Evolutionary conservation across 441 rosid species (phyloP).

Genomic region (Rhodomyrtus psidioides): DNA sequence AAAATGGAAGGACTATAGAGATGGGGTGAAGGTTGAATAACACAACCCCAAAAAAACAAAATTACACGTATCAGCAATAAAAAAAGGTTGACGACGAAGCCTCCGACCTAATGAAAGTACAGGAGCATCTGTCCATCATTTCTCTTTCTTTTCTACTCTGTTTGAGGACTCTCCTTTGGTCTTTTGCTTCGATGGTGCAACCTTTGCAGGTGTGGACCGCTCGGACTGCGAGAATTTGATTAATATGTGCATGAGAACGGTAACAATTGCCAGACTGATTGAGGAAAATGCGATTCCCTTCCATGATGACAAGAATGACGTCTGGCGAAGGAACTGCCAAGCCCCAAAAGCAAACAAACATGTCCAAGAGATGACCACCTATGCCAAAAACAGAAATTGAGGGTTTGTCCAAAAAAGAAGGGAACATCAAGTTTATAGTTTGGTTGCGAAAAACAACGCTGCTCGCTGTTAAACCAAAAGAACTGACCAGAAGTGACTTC

Average conservation of each 20-base stretch:
- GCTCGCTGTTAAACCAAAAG: not conserved
- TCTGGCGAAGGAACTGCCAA: slow-evolving; percentile 70
- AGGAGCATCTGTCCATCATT: slow-evolving; percentile 3
- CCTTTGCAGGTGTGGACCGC: slow-evolving; percentile 84
- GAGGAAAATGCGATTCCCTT: slow-evolving; percentile 67
- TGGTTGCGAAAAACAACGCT: not conserved
- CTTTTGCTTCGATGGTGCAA: slow-evolving; percentile 54
- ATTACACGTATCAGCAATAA: not conserved
- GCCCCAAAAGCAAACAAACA: slow-evolving; percentile 47
- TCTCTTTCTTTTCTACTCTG: slow-evolving; percentile 26
- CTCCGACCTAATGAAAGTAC: not conserved
- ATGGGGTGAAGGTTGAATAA: not conserved
- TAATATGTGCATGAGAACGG: slow-evolving; percentile 77
- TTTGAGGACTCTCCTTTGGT: slow-evolving; percentile 15
- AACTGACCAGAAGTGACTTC: slow-evolving; percentile 72
- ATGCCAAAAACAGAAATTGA: slow-evolving; percentile 3
- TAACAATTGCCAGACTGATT: slow-evolving; percentile 45
- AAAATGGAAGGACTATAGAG: not conserved
- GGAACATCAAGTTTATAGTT: not conserved
- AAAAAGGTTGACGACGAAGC: not conserved
- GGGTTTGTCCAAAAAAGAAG: not conserved
- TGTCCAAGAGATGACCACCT: slow-evolving; percentile 80
- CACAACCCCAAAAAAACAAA: not conserved
- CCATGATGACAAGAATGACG: slow-evolving; percentile 79
- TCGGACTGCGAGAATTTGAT: slow-evolving; percentile 88